A percentile compares a stretch with the other conserved stretches of the same genome.
phyloP scores from a whole-genome alignment of 306 rosid species.

The Ormosia semicastrata region DNA sequence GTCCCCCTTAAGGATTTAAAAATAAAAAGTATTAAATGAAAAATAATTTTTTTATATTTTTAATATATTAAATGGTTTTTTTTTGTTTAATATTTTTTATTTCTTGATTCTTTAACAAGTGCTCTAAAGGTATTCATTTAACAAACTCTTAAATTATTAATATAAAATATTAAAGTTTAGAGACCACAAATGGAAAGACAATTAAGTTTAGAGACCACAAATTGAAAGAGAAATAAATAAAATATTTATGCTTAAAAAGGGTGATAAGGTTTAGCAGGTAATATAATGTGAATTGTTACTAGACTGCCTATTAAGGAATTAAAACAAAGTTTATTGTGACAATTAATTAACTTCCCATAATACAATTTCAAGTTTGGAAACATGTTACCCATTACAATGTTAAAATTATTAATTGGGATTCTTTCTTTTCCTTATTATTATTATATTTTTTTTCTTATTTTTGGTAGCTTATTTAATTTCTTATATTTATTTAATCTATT shows the following conservation, averaged over 20 bases:
- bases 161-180: background rate
- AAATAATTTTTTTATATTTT: too few species aligned
- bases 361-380: background rate
- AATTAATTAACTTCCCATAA: background rate
- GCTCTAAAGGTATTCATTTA: too few species aligned
- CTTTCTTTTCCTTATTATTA: too few species aligned
- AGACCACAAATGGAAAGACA: too few species aligned
- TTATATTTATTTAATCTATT: background rate
- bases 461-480: background rate
- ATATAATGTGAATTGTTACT: background rate
- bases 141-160: too few species aligned
- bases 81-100: too few species aligned
- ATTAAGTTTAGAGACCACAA: background rate
- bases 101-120: too few species aligned
- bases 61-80: too few species aligned
- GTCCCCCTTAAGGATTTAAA: too few species aligned
- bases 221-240: background rate
- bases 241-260: background rate
- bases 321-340: background rate
- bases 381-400: background rate
- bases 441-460: background rate
- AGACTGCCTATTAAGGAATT: background rate
- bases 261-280: background rate
- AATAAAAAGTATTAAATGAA: too few species aligned
- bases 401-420: background rate